These are phyloP conservation scores for Eutrema salsugineum DNA, from an alignment of 441 rosid species.

Conservation along the genomic window DNA sequence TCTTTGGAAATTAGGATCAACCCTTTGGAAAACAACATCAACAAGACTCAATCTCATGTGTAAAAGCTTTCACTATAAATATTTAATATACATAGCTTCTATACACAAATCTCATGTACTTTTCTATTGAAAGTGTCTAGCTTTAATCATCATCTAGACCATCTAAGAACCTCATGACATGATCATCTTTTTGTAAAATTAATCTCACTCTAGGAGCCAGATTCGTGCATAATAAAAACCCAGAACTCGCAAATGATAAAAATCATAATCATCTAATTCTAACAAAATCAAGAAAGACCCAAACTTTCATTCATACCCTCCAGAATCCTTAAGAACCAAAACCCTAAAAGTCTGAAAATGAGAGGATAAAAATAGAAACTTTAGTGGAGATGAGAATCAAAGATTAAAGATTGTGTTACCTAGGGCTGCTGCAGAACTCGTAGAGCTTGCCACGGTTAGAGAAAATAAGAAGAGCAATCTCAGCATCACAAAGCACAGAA, in stretches of 20 bases:
- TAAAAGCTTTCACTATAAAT: conserved; percentile 18
- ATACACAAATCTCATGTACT: conserved; percentile 1
- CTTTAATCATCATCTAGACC: conserved; percentile 21
- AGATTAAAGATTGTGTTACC: conserved; percentile 34
- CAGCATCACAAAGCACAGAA: conserved; percentile 86
- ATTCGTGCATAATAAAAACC: background rate
- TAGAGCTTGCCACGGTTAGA: conserved; percentile 88
- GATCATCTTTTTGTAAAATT: background rate
- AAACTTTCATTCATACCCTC: background rate
- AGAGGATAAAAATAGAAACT: background rate
- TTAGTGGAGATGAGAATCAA: background rate
- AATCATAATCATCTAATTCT: conserved; percentile 1
- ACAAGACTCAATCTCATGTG: conserved; percentile 15
- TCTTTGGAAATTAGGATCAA: conserved; percentile 25
- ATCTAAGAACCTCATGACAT: background rate
- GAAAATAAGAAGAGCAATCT: conserved; percentile 86
- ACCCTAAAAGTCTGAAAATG: background rate
- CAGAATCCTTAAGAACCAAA: background rate
- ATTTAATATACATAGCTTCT: background rate
- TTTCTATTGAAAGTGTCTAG: background rate
- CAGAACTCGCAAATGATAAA: background rate
- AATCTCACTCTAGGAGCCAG: conserved; percentile 10
- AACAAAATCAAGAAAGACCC: conserved; percentile 11
- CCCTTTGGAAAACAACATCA: background rate
- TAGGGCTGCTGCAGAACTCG: conserved; percentile 79